phyloP scores from a whole-genome alignment of 768 basidiomycete species.

The Pisolithus microcarpus region DNA sequence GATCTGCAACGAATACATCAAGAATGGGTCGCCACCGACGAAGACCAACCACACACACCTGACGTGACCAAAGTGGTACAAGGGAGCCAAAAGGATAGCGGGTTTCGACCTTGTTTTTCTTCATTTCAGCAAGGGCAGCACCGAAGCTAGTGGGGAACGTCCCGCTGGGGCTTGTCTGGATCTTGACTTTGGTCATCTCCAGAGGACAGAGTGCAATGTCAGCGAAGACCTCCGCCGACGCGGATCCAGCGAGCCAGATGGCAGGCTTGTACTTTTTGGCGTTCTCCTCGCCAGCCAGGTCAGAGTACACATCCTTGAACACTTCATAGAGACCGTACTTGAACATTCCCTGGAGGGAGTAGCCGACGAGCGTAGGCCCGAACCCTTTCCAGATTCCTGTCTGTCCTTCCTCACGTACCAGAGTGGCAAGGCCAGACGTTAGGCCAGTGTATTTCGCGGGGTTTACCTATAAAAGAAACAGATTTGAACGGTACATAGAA shows the following conservation, averaged over 20 bases:
- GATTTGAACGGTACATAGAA: background rate
- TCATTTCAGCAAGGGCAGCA: slow-evolving; percentile 67
- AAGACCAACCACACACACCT: slow-evolving; percentile 37
- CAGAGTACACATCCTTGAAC: slow-evolving; percentile 92
- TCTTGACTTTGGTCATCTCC: slow-evolving; percentile 91
- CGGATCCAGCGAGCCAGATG: slow-evolving; percentile 93
- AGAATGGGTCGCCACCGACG: background rate
- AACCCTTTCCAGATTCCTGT: slow-evolving; percentile 91
- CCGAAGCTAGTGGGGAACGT: slow-evolving; percentile 75
- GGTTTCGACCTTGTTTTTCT: slow-evolving; percentile 55
- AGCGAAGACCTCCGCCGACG: slow-evolving; percentile 92
- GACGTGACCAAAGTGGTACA: slow-evolving; percentile 83
- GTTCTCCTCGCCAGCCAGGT: slow-evolving; percentile 79
- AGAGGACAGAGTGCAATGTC: slow-evolving; percentile 94
- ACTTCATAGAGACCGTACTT: slow-evolving; percentile 97
- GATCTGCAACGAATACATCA: slow-evolving; percentile 43
- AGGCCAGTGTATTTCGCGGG: slow-evolving; percentile 70
- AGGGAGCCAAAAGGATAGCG: slow-evolving; percentile 83
- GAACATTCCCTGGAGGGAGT: slow-evolving; percentile 95
- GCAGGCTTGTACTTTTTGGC: slow-evolving; percentile 75
- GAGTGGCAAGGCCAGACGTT: slow-evolving; percentile 49
- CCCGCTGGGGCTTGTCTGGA: slow-evolving; percentile 68
- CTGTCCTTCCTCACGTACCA: slow-evolving; percentile 75
- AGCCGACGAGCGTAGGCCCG: slow-evolving; percentile 88
- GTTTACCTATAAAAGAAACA: slow-evolving; percentile 47